Base-by-base conservation (phyloP, 2,329 filamentous ascomycete species). In the Xylaria digitata region DNA sequence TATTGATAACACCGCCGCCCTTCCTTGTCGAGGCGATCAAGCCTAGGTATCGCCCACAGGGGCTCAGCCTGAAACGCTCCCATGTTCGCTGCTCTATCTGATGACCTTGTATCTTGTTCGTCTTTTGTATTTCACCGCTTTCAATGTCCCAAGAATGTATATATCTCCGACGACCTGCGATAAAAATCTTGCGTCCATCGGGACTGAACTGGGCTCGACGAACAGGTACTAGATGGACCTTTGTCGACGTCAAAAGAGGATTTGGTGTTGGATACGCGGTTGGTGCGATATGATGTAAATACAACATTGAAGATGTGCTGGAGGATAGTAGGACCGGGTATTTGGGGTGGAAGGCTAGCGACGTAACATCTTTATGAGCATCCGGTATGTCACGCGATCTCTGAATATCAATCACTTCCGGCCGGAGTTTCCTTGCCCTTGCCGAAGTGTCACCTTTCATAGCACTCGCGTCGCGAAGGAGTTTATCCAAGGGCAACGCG, bases 141-240 rank as follows among this genome's bases (percentile, higher is more conserved):
- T 90, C 84, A 26, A 99, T 86, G 75, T 98, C 90, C 96, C 96
- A 99, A 71, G 91, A 90, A 80, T 98, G 96, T 80, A 98, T 97
- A 82, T 94, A 98, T 70, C 90, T 90, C 56, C 96, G 89, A 42
- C 95, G 90, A 43, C 94, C 94, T 19, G 94, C 92, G 66, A 97
- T 92, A 79, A 97, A 92, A 71, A 99, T 91, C 73, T 91, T 91
- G 91, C 89, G 70, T 92, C 93, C 17, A 82, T 82, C 4, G 91
- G 88, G 30, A 86, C 87, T 64, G 79, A 99, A 98, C 43, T 91
- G 87, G 6, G 94, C 93, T 11, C 91, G 93, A 65, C 91, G 89
- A 60, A 99, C 85, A n/a, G 94, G 92, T 0, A 94, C 95, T 70
- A 88, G 87, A 75, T 90, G 90, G 75, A 97, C 87, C 79, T 97